Base-by-base conservation (phyloP, 768 basidiomycete species). In the Podaxis mareebaensis region DNA sequence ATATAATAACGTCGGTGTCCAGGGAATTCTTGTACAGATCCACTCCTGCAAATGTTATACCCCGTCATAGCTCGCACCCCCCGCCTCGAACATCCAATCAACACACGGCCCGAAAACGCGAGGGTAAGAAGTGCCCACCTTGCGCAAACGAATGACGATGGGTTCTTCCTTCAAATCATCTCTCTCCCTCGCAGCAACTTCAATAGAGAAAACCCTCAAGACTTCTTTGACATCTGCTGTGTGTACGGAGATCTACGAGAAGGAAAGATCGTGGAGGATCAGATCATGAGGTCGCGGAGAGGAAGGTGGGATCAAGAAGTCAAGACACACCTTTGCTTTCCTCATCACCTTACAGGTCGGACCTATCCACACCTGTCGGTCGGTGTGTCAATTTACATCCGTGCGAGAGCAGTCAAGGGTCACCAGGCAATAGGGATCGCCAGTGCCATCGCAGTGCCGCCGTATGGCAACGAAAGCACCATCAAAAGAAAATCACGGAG, bases 61-160 rank as follows among this genome's bases (percentile, higher is more conserved):
- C 56, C 92, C 91, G 74, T 95, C 92, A 76, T 95, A 93, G 74
- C 90, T 93, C 38, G 93, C 92, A 61, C 92, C 93, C 67, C 92
- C 92, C 67, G 90, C 92, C 92, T 93, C 65, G 65, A 60, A 67
- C 42, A 59, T 65, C 56, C 38, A 60, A 58, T 59, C 36, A 61
- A 28, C 44, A 52, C 44, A 52, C 49, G 48, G 53, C 61, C 54
- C 66, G 61, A 53, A 61, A 49, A 15, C 7, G 30, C 3, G 13
- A 38, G 40, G 13, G 46, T 39, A 48, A 22, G 65, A 63, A 57
- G 13, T 30, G 64, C 78, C 73, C 62, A 92, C 95, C 84, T 93
- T 92, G 74, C 94, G 84, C 75, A 97, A 79, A 66, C 87, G 84
- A 51, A 82, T 75, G 49, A 98, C 81, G 70, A 99, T 95, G 4